A percentile compares a stretch with the other conserved stretches of the same genome.
phyloP scores from a whole-genome alignment of 441 rosid genomes.

The Pelargonium cotyledonis region DNA sequence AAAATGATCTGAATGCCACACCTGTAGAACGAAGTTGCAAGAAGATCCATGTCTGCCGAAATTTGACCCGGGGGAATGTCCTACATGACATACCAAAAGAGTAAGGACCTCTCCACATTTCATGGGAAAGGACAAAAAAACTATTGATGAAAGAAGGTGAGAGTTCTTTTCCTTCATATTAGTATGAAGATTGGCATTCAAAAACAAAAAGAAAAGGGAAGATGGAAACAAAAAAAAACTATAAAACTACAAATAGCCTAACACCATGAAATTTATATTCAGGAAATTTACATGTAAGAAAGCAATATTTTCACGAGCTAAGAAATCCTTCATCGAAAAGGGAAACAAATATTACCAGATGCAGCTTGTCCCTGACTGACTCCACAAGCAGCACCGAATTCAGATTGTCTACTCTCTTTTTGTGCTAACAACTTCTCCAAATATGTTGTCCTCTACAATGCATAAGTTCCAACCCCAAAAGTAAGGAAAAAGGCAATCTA shows the following conservation, averaged over 20 bases:
- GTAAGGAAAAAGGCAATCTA: conserved; percentile 1
- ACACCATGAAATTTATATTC: too few relatives aligned
- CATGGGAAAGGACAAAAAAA: not conserved
- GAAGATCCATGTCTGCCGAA: conserved; percentile 31
- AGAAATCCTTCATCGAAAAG: conserved; percentile 6
- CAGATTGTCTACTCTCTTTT: conserved; percentile 22
- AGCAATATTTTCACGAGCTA: not conserved
- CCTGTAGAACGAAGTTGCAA: conserved; percentile 51
- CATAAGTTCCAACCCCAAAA: conserved; percentile 16
- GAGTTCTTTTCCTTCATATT: not conserved
- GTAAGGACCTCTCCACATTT: not conserved
- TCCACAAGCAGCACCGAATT: conserved; percentile 16
- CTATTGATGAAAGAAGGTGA: not conserved
- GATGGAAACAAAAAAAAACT: not conserved
- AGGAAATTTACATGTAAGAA: too few relatives aligned
- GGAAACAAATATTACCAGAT: conserved; percentile 25
- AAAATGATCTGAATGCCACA: conserved; percentile 22
- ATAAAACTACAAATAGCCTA: not conserved
- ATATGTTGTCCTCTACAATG: conserved; percentile 34
- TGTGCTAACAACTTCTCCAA: conserved; percentile 36
- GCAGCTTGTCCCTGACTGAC: conserved; percentile 17
- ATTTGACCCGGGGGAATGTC: conserved; percentile 24
- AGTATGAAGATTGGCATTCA: not conserved
- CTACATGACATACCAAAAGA: conserved; percentile 21
- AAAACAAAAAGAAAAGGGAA: not conserved